Base-by-base conservation (phyloP, 305 asterid species). In the Nicotiana rustica region DNA sequence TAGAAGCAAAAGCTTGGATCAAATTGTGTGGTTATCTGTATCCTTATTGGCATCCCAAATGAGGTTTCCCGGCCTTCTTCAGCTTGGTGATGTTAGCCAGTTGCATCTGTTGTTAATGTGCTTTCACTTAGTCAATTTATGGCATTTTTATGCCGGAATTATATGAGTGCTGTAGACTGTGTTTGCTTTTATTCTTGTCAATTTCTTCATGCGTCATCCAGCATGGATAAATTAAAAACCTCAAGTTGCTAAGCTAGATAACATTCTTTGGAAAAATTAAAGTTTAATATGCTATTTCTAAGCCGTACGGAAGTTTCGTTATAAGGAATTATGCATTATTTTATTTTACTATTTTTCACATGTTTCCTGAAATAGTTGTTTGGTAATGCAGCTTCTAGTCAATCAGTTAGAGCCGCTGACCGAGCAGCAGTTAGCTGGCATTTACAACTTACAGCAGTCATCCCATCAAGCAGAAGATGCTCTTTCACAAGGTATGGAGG, bases 401-500 rank as follows among this genome's bases (percentile, higher is more conserved):
- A 85, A 75, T 87, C 97, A 95, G 84, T 85, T 95, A 87, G 99
- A 95, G 94, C 98, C 98, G 66, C 89, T 93, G 1, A 92, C 99
- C 1, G 99, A 95, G 89, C 97, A 95, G 82, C 99, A 95, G 86
- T 29, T 87, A 83, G 73, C 80, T 3, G 93, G 93, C 71, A 87
- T 95, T 25, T 86, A 88, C 92, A 94, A 85, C 85, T 83, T 95
- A 88, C 93, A 92, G 84, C 94, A 93, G 77, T 84, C 98, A 10
- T 94, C 99, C 14, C 93, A 90, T 73, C 97, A 95, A 85, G 98
- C 99, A 4, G 99, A 95, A 90, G 99, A 95, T 81, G 99, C 99
- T 35, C 98, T 95, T 56, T 89, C 98, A 10, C 99, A 95, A 84
- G 99, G 99, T 66, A 91, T 94, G 99, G 98, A 94, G 41, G 97